These are phyloP conservation scores for Raffaelea albimanens DNA, from an alignment of 2,329 filamentous ascomycete species.

Conservation along the genomic window DNA sequence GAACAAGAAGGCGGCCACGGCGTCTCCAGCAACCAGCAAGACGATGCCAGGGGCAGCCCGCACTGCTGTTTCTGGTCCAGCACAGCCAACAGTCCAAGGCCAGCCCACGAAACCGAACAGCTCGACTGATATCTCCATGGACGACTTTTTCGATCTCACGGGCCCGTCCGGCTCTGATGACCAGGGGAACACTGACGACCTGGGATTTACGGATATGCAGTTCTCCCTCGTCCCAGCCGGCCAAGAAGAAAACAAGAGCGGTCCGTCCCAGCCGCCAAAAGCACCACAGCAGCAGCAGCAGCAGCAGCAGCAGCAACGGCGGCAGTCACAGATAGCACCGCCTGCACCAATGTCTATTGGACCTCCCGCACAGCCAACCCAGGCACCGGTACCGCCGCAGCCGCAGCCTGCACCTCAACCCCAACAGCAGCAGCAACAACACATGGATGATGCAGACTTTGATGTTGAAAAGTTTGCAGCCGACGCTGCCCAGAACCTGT, in stretches of 20 bases:
- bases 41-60: slow-evolving; percentile 5
- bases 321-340: background rate
- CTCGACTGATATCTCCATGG: slow-evolving; percentile 6
- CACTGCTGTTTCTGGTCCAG: slow-evolving; percentile 7
- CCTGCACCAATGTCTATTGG: no score
- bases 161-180: slow-evolving; percentile 6
- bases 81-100: slow-evolving; percentile 17
- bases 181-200: slow-evolving; percentile 26
- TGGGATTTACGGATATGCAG: slow-evolving; percentile 47
- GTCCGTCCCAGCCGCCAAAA: no score
- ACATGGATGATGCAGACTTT: slow-evolving; percentile 28
- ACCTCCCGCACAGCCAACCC: background rate
- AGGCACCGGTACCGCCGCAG: background rate
- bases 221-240: slow-evolving; percentile 39
- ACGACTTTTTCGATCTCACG: slow-evolving; percentile 9
- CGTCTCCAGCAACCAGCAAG: background rate
- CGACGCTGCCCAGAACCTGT: slow-evolving; percentile 17
- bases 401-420: background rate
- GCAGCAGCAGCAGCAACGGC: background rate
- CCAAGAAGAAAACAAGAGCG: slow-evolving; percentile 4
- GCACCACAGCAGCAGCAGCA: background rate
- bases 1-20: slow-evolving; percentile 2
- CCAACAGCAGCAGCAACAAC: background rate
- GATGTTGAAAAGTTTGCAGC: slow-evolving; percentile 34
- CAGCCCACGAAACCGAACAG: slow-evolving; percentile 5